phyloP scores from a whole-genome alignment of 805 yeast species.

The Wickerhamiella qilinensis region DNA sequence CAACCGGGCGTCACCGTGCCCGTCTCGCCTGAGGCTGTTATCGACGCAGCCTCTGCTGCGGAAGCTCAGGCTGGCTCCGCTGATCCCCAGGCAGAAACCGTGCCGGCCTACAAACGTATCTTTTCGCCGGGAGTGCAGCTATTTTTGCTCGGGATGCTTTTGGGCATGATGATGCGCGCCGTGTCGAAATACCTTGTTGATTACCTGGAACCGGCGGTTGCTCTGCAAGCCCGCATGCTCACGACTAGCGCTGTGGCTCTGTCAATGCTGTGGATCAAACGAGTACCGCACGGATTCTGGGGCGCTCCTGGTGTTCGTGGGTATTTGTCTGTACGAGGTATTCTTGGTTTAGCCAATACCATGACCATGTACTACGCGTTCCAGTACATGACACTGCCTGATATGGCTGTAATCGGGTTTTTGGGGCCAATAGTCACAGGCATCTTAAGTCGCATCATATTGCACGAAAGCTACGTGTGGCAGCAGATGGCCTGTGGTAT shows the following conservation, averaged over 20 bases:
- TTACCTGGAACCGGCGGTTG: constrained; percentile 15
- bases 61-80: too few species aligned
- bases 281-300: constrained; percentile 44
- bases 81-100: too few species aligned
- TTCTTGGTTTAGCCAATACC: constrained; percentile 66
- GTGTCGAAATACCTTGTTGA: constrained; percentile 11
- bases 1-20: too few species aligned
- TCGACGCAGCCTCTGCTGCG: too few species aligned
- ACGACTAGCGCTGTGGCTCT: constrained; percentile 50
- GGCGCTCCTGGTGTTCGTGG: constrained; percentile 49
- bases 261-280: constrained; percentile 34
- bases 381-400: constrained; percentile 58
- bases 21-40: too few species aligned
- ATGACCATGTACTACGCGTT: constrained; percentile 63
- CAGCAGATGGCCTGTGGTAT: constrained; percentile 56
- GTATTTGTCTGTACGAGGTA: constrained; percentile 45
- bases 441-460: constrained; percentile 47
- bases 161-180: constrained; percentile 14
- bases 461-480: constrained; percentile 49
- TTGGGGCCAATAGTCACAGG: constrained; percentile 65
- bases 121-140: constrained; percentile 18
- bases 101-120: too few species aligned
- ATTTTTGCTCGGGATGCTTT: constrained; percentile 10
- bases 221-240: constrained; percentile 59
- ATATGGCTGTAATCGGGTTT: constrained; percentile 68